These are phyloP conservation scores for Termitomyces sp. DNA, from an alignment of 768 basidiomycete species.

Conservation along the genomic window DNA sequence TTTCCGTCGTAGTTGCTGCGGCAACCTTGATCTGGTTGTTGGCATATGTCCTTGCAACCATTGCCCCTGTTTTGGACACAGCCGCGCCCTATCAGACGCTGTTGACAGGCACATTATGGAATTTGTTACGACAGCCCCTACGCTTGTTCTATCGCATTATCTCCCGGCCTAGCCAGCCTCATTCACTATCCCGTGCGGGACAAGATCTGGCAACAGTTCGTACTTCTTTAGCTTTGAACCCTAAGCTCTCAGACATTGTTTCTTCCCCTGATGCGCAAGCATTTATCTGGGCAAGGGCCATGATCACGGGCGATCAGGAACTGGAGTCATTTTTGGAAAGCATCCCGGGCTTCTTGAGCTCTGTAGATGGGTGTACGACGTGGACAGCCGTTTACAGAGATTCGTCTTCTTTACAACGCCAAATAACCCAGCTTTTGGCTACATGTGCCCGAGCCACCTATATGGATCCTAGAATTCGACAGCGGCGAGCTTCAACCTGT, in stretches of 20 bases:
- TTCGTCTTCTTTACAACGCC: background rate
- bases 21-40: background rate
- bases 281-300: background rate
- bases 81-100: conserved; percentile 6
- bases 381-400: conserved; percentile 2
- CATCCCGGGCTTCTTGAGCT: conserved; percentile 7
- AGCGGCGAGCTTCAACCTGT: background rate
- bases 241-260: background rate
- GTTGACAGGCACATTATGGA: background rate
- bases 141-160: background rate
- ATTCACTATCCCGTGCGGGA: too few relatives aligned
- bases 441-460: conserved; percentile 1
- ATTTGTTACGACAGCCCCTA: background rate
- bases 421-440: background rate
- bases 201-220: background rate
- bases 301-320: conserved; percentile 1
- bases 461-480: background rate
- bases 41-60: background rate
- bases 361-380: background rate
- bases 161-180: background rate
- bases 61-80: background rate
- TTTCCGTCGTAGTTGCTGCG: background rate
- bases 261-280: background rate
- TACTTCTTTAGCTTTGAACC: background rate
- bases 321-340: conserved; percentile 3